Percentiles rank a stretch among this genome's conserved stretches.
phyloP scores from a whole-genome alignment of 2,329 filamentous ascomycete species.

The Talaromyces pinophilus region DNA sequence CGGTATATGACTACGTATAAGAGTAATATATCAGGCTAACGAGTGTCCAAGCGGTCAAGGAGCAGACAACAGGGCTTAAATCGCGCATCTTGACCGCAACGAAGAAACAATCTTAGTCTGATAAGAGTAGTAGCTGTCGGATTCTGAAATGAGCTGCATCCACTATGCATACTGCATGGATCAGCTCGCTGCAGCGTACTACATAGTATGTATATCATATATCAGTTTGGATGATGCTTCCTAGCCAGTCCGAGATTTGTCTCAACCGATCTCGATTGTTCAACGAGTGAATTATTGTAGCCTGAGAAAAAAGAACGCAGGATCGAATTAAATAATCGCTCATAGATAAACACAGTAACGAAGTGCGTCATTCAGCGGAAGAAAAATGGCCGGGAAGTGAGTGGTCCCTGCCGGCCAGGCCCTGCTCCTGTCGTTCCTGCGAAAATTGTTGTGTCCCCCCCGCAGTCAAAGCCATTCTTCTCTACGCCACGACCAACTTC shows the following conservation, averaged over 20 bases:
- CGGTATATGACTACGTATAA: not conserved
- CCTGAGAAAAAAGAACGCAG: not conserved
- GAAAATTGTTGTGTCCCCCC: constrained; percentile 6
- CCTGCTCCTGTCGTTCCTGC: not conserved
- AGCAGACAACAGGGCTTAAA: not conserved
- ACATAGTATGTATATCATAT: not conserved
- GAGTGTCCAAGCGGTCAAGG: not conserved
- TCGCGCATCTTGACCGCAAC: constrained; percentile 11
- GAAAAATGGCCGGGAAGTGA: not conserved
- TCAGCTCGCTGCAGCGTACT: not conserved
- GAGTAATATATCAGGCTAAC: not conserved
- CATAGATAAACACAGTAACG: not conserved
- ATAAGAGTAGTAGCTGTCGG: not conserved
- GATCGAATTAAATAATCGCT: not conserved
- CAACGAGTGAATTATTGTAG: not conserved
- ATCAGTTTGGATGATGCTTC: not conserved
- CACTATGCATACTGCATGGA: not conserved
- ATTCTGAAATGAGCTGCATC: not conserved
- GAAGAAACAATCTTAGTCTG: not conserved
- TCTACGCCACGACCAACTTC: constrained; percentile 2
- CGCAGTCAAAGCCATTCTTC: constrained; percentile 6
- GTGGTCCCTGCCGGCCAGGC: not conserved
- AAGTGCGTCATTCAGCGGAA: constrained; percentile 9
- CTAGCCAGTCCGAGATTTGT: not conserved
- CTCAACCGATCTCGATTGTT: not conserved